A percentile compares a stretch with the other conserved stretches of the same genome.
Evolutionary conservation across 192 early-diverging fungal genomes (phyloP).

Genomic region (Helicostylum pulchrum): DNA sequence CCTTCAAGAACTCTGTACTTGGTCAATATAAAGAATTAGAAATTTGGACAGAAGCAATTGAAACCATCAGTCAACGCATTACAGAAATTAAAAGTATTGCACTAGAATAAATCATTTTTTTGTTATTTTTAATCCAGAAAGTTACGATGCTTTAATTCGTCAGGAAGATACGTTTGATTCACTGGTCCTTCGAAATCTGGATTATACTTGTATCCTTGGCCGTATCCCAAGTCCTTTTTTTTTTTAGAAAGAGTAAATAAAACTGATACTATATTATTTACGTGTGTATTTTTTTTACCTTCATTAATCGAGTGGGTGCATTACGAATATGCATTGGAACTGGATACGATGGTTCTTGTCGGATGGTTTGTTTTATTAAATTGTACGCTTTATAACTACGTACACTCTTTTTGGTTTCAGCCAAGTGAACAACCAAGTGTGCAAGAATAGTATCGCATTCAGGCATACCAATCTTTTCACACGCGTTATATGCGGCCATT

Average conservation of each 20-base stretch:
- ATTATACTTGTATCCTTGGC: constrained; percentile 80
- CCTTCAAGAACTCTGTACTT: constrained; percentile 19
- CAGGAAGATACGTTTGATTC: constrained; percentile 78
- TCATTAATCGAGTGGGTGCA: constrained; percentile 78
- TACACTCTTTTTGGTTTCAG: constrained; percentile 79
- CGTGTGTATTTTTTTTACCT: constrained; percentile 36
- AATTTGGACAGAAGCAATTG: constrained; percentile 23
- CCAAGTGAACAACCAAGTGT: constrained; percentile 74
- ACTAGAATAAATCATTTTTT: background rate
- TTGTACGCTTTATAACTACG: constrained; percentile 77
- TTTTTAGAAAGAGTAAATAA: background rate
- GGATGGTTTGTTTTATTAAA: constrained; percentile 57
- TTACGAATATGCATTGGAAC: constrained; percentile 85
- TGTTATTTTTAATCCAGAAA: constrained; percentile 54
- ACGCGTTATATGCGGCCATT: constrained; percentile 75
- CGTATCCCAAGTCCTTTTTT: constrained; percentile 66
- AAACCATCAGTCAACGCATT: constrained; percentile 11
- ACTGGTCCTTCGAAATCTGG: constrained; percentile 71
- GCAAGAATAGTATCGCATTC: constrained; percentile 87
- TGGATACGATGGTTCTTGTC: constrained; percentile 62
- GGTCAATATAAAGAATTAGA: constrained; percentile 25
- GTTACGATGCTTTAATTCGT: constrained; percentile 52
- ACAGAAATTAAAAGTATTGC: constrained; percentile 11
- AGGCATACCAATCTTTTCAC: constrained; percentile 87
- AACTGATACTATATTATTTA: background rate